Conservation (phyloP, 441 rosid species). For the Pelargonium exstipulatum region DNA sequence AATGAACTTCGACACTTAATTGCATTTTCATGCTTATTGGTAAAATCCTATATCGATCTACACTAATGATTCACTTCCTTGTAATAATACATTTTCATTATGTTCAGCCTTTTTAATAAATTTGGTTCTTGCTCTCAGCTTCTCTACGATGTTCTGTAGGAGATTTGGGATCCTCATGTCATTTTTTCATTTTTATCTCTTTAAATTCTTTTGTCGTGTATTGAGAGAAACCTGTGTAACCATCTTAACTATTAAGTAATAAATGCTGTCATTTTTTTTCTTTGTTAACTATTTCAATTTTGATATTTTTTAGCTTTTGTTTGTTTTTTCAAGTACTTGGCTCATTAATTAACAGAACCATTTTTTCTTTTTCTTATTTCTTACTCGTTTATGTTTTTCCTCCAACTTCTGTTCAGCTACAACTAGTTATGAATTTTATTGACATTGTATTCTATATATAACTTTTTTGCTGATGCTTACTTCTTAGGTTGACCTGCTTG, state of each 20-base stretch:
- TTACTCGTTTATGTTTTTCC: neutral
- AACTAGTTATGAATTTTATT: neutral
- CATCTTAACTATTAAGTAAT: neutral
- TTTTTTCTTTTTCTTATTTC: constrained; percentile 4
- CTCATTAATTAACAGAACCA: neutral
- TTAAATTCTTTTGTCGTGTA: neutral
- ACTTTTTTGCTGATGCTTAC: constrained; percentile 2
- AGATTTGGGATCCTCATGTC: neutral
- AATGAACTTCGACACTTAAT: neutral
- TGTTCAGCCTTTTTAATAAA: neutral
- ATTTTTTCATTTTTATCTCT: neutral
- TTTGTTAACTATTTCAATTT: neutral
- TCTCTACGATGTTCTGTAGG: too few species aligned
- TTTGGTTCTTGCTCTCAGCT: neutral
- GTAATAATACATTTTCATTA: neutral
- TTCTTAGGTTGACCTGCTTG: constrained; percentile 63
- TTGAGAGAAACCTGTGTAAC: neutral
- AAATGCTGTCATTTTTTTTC: neutral
- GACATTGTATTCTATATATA: neutral
- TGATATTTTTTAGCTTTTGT: neutral
- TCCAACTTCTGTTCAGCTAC: neutral
- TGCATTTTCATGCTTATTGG: neutral
- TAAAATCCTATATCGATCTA: neutral
- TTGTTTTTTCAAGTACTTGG: neutral
- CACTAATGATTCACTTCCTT: neutral